Base-by-base conservation (phyloP, 1,284 basidiomycete genomes). In the Microbotryum saponariae region DNA sequence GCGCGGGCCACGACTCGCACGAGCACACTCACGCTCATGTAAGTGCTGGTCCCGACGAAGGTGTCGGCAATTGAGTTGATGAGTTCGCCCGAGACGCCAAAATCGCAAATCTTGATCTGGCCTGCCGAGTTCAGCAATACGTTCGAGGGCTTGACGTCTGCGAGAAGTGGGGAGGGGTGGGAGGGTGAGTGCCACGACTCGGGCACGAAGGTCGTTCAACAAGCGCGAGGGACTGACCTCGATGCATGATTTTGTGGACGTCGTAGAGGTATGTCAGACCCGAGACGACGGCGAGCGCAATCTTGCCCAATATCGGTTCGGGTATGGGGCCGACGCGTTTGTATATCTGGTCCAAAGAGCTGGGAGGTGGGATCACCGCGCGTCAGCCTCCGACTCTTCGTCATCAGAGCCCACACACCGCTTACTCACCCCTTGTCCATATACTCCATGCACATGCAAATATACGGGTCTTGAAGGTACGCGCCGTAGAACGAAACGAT, bases 11-110 rank as follows among this genome's bases (percentile, higher is more conserved):
- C 27, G 27, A 27, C 27, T 27, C 27, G 27, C 27, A 27, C 27
- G 27, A 27, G 27, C 27, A 27, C 27, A 84, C 91, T 77, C 76
- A 97, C 93, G 70, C 91, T 94, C 94, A 98, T 99, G 77, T 98
- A 99, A 16, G 92, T 94, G 65, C 90, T 93, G 3, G 96, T 98
- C 9, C 94, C 94, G 20, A 98, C 94, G 74, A 98, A 98, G 0
- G 96, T 99, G 76, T 97, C 91, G 18, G 96, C 96, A 66, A 99
- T 94, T 2, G 89, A 93, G 78, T 98, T 97, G 79, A 97, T 94
- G 66, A 99, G 83, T 76, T 99, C 94, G 21, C 96, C 96, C 0
- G 92, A 96, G 9, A 98, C 96, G 52, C 94, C 94, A 76, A 99
- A 98, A 77, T 99, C 96, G 73, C 93, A 97, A 53, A 99, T 88